Evolutionary conservation across 2,329 filamentous ascomycete species (phyloP).

Genomic region (Plenodomus biglobosus): DNA sequence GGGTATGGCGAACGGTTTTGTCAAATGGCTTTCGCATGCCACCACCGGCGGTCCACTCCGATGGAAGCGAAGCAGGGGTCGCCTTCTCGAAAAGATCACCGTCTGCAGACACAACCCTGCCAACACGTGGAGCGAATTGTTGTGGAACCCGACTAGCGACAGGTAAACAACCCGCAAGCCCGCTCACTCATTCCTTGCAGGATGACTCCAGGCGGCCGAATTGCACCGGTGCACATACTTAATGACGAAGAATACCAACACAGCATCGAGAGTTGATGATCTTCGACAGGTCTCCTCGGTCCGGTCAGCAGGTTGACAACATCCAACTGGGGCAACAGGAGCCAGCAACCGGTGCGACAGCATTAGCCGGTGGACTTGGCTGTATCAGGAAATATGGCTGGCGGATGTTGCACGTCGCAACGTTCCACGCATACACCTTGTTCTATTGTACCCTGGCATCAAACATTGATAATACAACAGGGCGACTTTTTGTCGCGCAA

Average conservation of each 20-base stretch:
- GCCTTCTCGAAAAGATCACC: constrained; percentile 25
- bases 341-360: constrained; percentile 23
- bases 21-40: constrained; percentile 36
- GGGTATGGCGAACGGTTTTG: constrained; percentile 25
- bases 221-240: constrained; percentile 4
- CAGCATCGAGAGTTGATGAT: too few relatives aligned
- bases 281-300: constrained; percentile 13
- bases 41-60: constrained; percentile 41
- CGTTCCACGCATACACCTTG: constrained; percentile 6
- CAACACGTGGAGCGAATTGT: constrained; percentile 38
- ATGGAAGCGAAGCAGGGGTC: constrained; percentile 42
- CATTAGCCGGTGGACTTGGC: constrained; percentile 30
- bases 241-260: not conserved
- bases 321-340: constrained; percentile 13
- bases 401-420: constrained; percentile 26
- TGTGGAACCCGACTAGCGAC: constrained; percentile 26
- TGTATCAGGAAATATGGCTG: constrained; percentile 28
- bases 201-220: constrained; percentile 10
- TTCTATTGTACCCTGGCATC: constrained; percentile 10
- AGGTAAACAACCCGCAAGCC: constrained; percentile 27
- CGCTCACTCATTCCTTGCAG: constrained; percentile 17
- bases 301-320: constrained; percentile 18
- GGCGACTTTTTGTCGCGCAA: constrained; percentile 17
- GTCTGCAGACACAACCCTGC: constrained; percentile 37
- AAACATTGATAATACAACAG: constrained; percentile 18